Conservation (phyloP, 441 rosid species). For the Corymbia calophylla region DNA sequence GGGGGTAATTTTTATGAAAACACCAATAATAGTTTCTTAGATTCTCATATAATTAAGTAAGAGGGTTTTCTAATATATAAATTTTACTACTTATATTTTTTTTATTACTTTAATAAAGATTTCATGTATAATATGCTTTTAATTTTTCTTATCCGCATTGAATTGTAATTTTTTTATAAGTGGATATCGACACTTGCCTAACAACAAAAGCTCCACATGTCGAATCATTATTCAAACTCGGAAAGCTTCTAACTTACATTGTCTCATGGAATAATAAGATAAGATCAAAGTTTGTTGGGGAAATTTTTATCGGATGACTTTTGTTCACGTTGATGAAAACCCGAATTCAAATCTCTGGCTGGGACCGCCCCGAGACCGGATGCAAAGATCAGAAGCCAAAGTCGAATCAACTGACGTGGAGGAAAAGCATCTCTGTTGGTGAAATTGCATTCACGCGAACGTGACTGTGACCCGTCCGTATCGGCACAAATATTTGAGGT, state of each 20-base stretch:
- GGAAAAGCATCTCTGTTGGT: not conserved
- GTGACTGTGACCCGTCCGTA: not conserved
- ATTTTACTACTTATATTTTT: not conserved
- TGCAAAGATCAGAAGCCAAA: not conserved
- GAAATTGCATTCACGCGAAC: not conserved
- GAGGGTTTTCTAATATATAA: not conserved
- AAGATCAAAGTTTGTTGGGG: not conserved
- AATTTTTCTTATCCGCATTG: not conserved
- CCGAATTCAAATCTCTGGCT: not conserved
- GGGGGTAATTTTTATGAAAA: no score
- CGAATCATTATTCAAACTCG: not conserved
- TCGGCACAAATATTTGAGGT: not conserved
- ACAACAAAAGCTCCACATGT: not conserved
- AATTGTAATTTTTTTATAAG: not conserved
- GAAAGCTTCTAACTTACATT: not conserved
- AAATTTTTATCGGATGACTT: not conserved
- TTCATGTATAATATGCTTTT: not conserved
- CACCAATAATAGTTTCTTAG: not conserved
- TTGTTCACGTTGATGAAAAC: not conserved
- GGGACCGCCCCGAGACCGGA: not conserved
- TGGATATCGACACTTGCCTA: not conserved
- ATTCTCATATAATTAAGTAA: not conserved
- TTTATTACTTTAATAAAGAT: not conserved
- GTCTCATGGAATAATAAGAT: not conserved
- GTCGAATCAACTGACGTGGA: not conserved